phyloP scores from a whole-genome alignment of 2,329 filamentous ascomycete genomes.

The Penicillium sp. region DNA sequence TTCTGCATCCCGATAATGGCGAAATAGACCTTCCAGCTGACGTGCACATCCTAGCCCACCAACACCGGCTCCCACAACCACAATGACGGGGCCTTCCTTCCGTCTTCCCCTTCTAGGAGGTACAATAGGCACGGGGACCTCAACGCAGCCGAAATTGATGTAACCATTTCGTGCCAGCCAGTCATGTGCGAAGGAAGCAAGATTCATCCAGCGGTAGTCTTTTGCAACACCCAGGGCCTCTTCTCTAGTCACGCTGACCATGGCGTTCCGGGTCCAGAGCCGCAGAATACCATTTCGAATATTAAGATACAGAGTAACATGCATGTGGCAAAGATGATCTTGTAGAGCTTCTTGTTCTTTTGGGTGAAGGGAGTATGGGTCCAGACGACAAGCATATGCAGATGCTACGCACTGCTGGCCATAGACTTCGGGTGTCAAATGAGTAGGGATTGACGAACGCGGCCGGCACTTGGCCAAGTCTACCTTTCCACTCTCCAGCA shows the following conservation, averaged over 20 bases:
- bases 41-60: slow-evolving; percentile 88
- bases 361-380: slow-evolving; percentile 82
- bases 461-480: slow-evolving; percentile 60
- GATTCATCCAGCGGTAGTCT: slow-evolving; percentile 83
- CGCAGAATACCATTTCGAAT: slow-evolving; percentile 92
- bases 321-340: slow-evolving; percentile 78
- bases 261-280: slow-evolving; percentile 84
- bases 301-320: slow-evolving; percentile 94
- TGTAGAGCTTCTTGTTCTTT: slow-evolving; percentile 81
- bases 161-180: slow-evolving; percentile 91
- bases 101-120: slow-evolving; percentile 42
- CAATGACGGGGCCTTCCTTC: slow-evolving; percentile 68
- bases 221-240: slow-evolving; percentile 89
- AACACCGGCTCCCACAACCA: slow-evolving; percentile 91
- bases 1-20: slow-evolving; percentile 73
- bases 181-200: slow-evolving; percentile 84
- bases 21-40: slow-evolving; percentile 83
- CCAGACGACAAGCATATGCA: slow-evolving; percentile 84
- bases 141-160: slow-evolving; percentile 93
- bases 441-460: slow-evolving; percentile 79
- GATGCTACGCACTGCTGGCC: slow-evolving; percentile 89
- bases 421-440: slow-evolving; percentile 73
- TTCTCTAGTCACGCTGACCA: slow-evolving; percentile 75
- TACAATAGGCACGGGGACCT: slow-evolving; percentile 57
- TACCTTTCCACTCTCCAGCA: slow-evolving; percentile 26